Base-by-base conservation (phyloP, 2,329 filamentous ascomycete species). In the Verticillium albo-atrum region DNA sequence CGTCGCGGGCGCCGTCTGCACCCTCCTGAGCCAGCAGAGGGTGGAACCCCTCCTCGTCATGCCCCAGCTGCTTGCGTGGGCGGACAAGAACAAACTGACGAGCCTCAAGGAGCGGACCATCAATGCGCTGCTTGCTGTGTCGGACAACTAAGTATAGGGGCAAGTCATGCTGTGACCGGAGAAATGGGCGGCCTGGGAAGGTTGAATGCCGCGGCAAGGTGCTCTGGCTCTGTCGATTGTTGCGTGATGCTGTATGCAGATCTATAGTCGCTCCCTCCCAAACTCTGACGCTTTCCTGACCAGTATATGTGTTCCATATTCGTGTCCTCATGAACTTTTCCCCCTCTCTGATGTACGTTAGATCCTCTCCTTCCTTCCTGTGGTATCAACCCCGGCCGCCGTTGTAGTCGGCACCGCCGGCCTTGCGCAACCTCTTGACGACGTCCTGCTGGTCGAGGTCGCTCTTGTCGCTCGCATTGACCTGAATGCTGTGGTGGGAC, bases 401-500 rank as follows among this genome's bases (percentile, higher is more conserved):
- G 68, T 89, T 87, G 79, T 89, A 90, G 72, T 90, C 88, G 17
- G 87, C 87, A 32, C 88, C 88, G 58, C 88, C 88, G 4, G 83
- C 86, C 76, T 84, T 87, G 71, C 87, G 77, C 73, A 89, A 72
- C 68, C 82, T 75, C 61, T 79, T 71, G 17, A 89, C 84, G 56
- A 90, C 80, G 23, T 87, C 85, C 63, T 77, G 75, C 73, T 87
- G 84, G 20, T 83, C 81, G 58, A 90, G 71, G 68, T 90, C 88
- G 28, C 74, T 73, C 72, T 76, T 79, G 66, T 88, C 84, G 61
- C 78, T 76, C 2, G 86, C 84, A 67, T 88, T 85, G 55, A 90
- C 79, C 68, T 85, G 80, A 61, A 89, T 82, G 70, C 84, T 87
- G 70, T 89, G 84, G 69, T 89, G 86, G n/a, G 76, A 71, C 63